A percentile compares a stretch with the other conserved stretches of the same genome.
Evolutionary conservation across 495 filamentous ascomycete genomes (phyloP).

Genomic region (Neurospora sp.): DNA sequence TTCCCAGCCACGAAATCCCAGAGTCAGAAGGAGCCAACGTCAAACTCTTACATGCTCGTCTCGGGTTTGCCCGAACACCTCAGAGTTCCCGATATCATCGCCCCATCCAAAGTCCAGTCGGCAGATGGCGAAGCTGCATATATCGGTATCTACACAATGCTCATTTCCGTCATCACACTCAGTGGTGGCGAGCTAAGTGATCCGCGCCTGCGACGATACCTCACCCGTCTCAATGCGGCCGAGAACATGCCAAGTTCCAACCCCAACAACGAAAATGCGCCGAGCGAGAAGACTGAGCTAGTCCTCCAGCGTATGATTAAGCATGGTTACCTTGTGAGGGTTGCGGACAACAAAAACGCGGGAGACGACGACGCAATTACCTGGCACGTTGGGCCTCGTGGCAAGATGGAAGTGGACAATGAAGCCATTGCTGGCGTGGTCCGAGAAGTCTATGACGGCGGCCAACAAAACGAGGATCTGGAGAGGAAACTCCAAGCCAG

Average conservation of each 20-base stretch:
- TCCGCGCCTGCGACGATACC: constrained; percentile 59
- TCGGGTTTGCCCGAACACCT: constrained; percentile 57
- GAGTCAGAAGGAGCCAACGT: constrained; percentile 35
- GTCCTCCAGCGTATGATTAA: constrained; percentile 63
- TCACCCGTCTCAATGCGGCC: constrained; percentile 66
- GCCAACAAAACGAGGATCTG: constrained; percentile 32
- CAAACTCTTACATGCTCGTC: constrained; percentile 67
- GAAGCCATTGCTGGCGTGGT: constrained; percentile 62
- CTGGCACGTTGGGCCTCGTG: constrained; percentile 72
- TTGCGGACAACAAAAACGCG: constrained; percentile 46
- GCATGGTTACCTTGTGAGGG: constrained; percentile 73
- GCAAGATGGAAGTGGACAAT: constrained; percentile 75
- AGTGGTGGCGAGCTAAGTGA: constrained; percentile 62
- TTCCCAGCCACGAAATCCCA: constrained; percentile 31
- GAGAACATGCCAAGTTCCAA: constrained; percentile 44
- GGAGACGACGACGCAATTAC: constrained; percentile 65
- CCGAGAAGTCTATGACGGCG: constrained; percentile 44
- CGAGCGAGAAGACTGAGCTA: constrained; percentile 59
- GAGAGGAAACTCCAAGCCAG: constrained; percentile 44
- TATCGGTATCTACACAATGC: constrained; percentile 65
- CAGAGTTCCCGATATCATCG: constrained; percentile 53
- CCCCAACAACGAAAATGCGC: constrained; percentile 48
- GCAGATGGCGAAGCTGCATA: constrained; percentile 63
- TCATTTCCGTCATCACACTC: constrained; percentile 65
- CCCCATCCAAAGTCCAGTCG: constrained; percentile 56